Evolutionary conservation across 148 eudicot species (phyloP).

Genomic region (Suaeda aralocaspica): DNA sequence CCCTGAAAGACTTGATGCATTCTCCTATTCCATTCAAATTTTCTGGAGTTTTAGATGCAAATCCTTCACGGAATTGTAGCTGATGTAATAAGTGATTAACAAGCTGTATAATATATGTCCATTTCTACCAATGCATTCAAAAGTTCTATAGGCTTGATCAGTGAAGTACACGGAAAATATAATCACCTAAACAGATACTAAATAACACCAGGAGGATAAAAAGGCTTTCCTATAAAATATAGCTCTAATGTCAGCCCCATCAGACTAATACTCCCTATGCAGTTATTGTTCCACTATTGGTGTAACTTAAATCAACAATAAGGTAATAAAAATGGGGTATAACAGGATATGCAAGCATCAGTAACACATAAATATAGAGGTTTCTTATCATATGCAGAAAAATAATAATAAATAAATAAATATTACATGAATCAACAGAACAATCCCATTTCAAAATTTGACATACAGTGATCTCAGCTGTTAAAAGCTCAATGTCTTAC

Average conservation of each 20-base stretch:
- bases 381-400: background rate
- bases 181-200: too few relatives aligned
- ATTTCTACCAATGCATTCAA: background rate
- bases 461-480: constrained; percentile 4
- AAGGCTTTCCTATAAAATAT: background rate
- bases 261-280: background rate
- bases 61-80: background rate
- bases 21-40: background rate
- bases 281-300: background rate
- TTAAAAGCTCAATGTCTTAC: constrained; percentile 34
- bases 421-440: background rate
- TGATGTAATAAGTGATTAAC: background rate
- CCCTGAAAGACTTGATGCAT: background rate
- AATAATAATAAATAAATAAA: background rate
- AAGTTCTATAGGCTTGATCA: background rate
- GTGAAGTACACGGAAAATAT: background rate
- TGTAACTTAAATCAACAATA: background rate
- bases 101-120: background rate
- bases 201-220: background rate
- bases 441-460: background rate
- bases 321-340: background rate
- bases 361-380: background rate
- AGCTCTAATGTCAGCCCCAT: background rate
- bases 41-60: background rate
- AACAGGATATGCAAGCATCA: background rate